Evolutionary conservation across 306 rosid species (phyloP).

Genomic region (Canavalia gladiata): DNA sequence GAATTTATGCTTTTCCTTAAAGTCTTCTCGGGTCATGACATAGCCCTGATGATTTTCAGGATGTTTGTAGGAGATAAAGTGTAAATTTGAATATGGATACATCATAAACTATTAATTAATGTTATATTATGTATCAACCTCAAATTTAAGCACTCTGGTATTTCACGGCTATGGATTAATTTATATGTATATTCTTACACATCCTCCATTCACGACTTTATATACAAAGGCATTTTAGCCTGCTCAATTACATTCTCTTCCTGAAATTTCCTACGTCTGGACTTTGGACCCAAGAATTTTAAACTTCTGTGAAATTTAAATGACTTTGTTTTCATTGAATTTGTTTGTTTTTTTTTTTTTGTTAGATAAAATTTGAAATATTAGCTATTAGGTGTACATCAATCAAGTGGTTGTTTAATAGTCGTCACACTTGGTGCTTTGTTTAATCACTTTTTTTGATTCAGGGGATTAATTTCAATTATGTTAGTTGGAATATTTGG

Average conservation of each 20-base stretch:
- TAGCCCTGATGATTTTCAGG: slow-evolving; percentile 53
- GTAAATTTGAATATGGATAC: slow-evolving; percentile 64
- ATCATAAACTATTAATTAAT: slow-evolving; percentile 49
- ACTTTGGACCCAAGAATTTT: too few species aligned
- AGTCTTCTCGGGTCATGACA: slow-evolving; percentile 49
- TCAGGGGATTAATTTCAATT: too few species aligned
- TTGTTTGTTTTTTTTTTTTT: too few species aligned
- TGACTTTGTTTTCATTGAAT: too few species aligned
- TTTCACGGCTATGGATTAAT: slow-evolving; percentile 42
- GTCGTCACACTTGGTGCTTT: too few species aligned
- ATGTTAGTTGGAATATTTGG: too few species aligned
- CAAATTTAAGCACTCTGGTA: slow-evolving; percentile 42
- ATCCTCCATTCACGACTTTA: background rate
- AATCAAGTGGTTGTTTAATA: too few species aligned
- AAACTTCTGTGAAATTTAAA: too few species aligned
- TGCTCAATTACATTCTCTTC: background rate
- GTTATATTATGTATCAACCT: slow-evolving; percentile 48
- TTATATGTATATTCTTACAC: slow-evolving; percentile 8
- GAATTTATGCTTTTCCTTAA: slow-evolving; percentile 31
- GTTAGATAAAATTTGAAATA: too few species aligned
- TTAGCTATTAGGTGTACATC: too few species aligned
- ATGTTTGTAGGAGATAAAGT: slow-evolving; percentile 63
- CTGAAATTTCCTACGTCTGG: background rate
- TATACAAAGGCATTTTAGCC: slow-evolving; percentile 1
- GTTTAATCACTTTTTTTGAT: too few species aligned